Evolutionary conservation across 2,329 filamentous ascomycete genomes (phyloP).

Genomic region (Beauveria bassiana): DNA sequence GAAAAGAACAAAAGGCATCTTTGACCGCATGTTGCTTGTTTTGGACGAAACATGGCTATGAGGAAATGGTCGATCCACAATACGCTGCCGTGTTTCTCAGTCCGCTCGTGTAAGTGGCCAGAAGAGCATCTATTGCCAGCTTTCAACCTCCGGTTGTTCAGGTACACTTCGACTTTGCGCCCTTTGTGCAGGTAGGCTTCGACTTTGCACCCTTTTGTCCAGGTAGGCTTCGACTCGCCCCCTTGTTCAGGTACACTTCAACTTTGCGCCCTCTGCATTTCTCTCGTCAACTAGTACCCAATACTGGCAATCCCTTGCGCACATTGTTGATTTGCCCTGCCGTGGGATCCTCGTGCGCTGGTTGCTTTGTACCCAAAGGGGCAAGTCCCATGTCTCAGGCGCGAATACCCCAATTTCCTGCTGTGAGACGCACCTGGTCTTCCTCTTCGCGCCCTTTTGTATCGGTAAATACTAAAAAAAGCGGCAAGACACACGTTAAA

Average conservation of each 20-base stretch:
- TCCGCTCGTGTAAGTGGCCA: not conserved
- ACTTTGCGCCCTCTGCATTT: not conserved
- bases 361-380: not conserved
- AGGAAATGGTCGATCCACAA: not conserved
- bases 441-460: not conserved
- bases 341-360: not conserved
- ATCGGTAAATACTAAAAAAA: not conserved
- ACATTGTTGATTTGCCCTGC: not conserved
- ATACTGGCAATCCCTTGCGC: not conserved
- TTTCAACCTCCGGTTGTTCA: not conserved
- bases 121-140: too few relatives aligned
- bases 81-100: not conserved
- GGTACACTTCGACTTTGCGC: too few relatives aligned
- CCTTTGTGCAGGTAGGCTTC: not conserved
- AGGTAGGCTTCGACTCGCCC: too few relatives aligned
- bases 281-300: not conserved
- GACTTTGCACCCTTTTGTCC: too few relatives aligned
- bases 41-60: not conserved
- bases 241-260: not conserved
- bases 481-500: not conserved
- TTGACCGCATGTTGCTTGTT: not conserved
- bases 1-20: not conserved
- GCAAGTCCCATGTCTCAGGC: conserved; percentile 1
- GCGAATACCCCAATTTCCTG: conserved; percentile 1
- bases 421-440: not conserved